Evolutionary conservation across 257 asterid species (phyloP).

Genomic region (Solanum bulbocastanum): DNA sequence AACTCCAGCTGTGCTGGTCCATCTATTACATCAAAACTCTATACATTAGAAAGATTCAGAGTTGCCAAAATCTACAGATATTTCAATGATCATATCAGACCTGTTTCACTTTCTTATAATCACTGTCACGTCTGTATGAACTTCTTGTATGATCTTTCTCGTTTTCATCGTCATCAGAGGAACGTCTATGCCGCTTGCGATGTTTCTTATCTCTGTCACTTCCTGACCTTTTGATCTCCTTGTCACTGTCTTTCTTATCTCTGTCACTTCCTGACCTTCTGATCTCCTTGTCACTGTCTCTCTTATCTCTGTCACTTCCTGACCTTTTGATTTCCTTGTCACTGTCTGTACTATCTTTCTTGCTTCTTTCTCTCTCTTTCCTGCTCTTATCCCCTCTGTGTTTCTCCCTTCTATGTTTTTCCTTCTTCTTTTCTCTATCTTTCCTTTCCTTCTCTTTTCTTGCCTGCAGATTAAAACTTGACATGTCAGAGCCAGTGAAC

Average conservation of each 20-base stretch:
- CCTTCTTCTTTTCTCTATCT: conserved; percentile 56
- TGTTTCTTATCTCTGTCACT: conserved; percentile 54
- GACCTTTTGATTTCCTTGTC: conserved; percentile 39
- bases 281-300: conserved; percentile 39
- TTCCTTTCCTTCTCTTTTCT: conserved; percentile 69
- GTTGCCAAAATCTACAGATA: neutral
- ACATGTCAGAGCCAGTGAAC: neutral
- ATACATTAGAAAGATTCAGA: neutral
- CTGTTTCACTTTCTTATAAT: conserved; percentile 52
- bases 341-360: conserved; percentile 42
- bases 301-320: conserved; percentile 46
- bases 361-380: conserved; percentile 40
- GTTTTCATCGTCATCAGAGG: conserved; percentile 37
- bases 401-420: conserved; percentile 41
- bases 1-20: conserved; percentile 25
- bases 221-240: conserved; percentile 46
- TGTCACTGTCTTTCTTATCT: conserved; percentile 32
- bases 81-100: conserved; percentile 9
- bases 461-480: conserved; percentile 32
- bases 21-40: conserved; percentile 9
- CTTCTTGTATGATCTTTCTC: conserved; percentile 48
- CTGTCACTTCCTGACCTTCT: conserved; percentile 52
- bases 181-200: conserved; percentile 28
- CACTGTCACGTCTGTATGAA: conserved; percentile 38
- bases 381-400: conserved; percentile 34